These are phyloP conservation scores for Fragaria vesca DNA, from an alignment of 306 rosid genomes.

Conservation along the genomic window DNA sequence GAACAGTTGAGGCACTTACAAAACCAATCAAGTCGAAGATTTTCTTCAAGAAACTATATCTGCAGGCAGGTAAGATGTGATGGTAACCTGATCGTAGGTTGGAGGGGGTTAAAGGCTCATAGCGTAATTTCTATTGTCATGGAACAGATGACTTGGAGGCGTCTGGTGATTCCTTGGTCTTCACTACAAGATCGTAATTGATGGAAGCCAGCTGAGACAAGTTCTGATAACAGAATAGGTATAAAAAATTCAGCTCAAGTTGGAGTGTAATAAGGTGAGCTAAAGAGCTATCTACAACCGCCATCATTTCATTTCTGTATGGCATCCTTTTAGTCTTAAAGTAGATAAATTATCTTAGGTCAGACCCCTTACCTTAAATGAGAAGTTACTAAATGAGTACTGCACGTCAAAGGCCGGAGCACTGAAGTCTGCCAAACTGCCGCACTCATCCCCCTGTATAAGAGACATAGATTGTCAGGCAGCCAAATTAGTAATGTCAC, in stretches of 20 bases:
- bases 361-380: slow-evolving; percentile 71
- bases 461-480: slow-evolving; percentile 29
- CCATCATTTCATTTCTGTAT: slow-evolving; percentile 9
- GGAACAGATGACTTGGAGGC: slow-evolving; percentile 54
- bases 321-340: not conserved
- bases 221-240: slow-evolving; percentile 50
- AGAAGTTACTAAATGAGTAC: slow-evolving; percentile 93
- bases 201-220: slow-evolving; percentile 89
- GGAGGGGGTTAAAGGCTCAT: not conserved
- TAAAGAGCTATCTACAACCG: slow-evolving; percentile 6
- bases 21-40: not conserved
- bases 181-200: slow-evolving; percentile 75
- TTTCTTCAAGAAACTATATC: not conserved
- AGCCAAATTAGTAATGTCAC: slow-evolving; percentile 16
- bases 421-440: slow-evolving; percentile 66
- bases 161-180: slow-evolving; percentile 58
- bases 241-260: slow-evolving; percentile 1
- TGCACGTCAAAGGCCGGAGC: slow-evolving; percentile 51
- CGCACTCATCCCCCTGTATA: slow-evolving; percentile 85
- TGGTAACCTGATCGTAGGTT: not conserved
- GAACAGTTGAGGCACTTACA: slow-evolving; percentile 5
- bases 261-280: slow-evolving; percentile 1
- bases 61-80: not conserved
- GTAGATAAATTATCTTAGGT: slow-evolving; percentile 7
- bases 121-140: slow-evolving; percentile 26